A percentile compares a stretch with the other conserved stretches of the same genome.
These are phyloP conservation scores for Cercospora brassicicola DNA, from an alignment of 2,329 filamentous ascomycete genomes.

Conservation along the genomic window DNA sequence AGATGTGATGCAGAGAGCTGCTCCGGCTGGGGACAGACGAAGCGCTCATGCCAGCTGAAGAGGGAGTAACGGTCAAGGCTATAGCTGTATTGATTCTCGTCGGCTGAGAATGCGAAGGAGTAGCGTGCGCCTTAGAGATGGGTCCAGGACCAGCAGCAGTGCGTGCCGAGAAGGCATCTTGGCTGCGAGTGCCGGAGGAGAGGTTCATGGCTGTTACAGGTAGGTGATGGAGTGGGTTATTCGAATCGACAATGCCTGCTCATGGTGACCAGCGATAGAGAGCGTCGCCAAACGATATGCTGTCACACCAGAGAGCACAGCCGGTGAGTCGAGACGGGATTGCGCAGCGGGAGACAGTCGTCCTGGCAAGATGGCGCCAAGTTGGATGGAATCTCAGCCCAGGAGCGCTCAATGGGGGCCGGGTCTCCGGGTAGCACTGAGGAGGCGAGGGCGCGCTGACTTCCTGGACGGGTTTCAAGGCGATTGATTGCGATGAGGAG, in stretches of 20 bases:
- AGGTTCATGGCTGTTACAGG: slow-evolving; percentile 28
- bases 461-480: slow-evolving; percentile 4
- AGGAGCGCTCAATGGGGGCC: slow-evolving; percentile 2
- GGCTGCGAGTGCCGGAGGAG: slow-evolving; percentile 25
- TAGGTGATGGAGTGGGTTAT: slow-evolving; percentile 25
- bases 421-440: slow-evolving; percentile 1
- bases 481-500: neutral
- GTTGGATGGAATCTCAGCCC: slow-evolving; percentile 6
- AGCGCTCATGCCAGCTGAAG: slow-evolving; percentile 16
- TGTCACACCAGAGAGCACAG: slow-evolving; percentile 17
- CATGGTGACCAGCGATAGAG: slow-evolving; percentile 23
- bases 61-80: slow-evolving; percentile 21
- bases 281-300: slow-evolving; percentile 1
- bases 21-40: slow-evolving; percentile 33
- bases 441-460: neutral
- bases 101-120: slow-evolving; percentile 17
- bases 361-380: slow-evolving; percentile 6
- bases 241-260: slow-evolving; percentile 27
- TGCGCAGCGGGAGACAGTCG: neutral
- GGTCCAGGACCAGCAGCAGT: slow-evolving; percentile 21
- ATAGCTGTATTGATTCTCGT: slow-evolving; percentile 20
- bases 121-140: slow-evolving; percentile 21
- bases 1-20: slow-evolving; percentile 42
- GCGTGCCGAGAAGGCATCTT: slow-evolving; percentile 24
- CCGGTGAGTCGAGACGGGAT: slow-evolving; percentile 15